phyloP scores from a whole-genome alignment of 1,284 basidiomycete genomes.

The Puccinia horiana region DNA sequence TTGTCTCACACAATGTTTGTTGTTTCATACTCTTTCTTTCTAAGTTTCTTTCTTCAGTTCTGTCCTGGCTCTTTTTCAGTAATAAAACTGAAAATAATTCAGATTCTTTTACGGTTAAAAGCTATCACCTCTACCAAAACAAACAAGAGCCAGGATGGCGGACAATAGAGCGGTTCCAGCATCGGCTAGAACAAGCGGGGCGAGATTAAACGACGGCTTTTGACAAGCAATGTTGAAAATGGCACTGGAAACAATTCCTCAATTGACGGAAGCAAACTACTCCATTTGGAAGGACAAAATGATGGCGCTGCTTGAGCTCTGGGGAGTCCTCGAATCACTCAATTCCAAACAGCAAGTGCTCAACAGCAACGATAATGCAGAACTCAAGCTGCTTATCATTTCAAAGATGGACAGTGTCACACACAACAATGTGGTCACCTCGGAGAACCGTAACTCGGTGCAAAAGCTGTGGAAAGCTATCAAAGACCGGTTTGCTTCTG shows the following conservation, averaged over 20 bases:
- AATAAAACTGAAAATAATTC: too few relatives aligned
- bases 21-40: too few relatives aligned
- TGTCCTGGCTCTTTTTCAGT: too few relatives aligned
- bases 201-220: background rate
- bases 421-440: background rate
- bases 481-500: background rate
- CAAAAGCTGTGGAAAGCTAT: background rate
- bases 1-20: too few relatives aligned
- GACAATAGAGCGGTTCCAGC: too few relatives aligned
- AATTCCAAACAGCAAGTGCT: background rate
- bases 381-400: background rate
- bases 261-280: background rate
- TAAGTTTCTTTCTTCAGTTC: too few relatives aligned
- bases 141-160: too few relatives aligned
- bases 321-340: background rate
- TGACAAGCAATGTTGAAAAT: conserved; percentile 1
- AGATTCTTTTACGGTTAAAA: too few relatives aligned
- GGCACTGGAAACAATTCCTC: background rate
- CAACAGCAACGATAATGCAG: background rate
- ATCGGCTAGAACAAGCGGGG: background rate
- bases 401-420: background rate
- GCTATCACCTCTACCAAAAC: too few relatives aligned
- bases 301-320: background rate
- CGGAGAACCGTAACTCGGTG: background rate
- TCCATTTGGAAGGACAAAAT: background rate